Conservation (phyloP, 1,284 basidiomycete genomes). For the Boletellus dicymbophilus region DNA sequence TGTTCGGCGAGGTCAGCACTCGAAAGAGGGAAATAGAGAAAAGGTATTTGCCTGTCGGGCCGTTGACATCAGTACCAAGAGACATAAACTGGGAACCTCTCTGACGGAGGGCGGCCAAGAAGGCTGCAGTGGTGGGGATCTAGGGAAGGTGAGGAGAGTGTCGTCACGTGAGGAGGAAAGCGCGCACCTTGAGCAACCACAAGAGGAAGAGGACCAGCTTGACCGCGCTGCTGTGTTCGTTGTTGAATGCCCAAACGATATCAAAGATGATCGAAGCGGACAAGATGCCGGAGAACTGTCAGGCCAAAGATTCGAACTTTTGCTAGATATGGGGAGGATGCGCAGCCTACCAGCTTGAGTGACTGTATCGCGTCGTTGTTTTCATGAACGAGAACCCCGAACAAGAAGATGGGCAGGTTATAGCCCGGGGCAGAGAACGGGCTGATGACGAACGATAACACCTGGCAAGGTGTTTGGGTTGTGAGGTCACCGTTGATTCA, state of each 20-base stretch:
- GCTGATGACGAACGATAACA: constrained; percentile 60
- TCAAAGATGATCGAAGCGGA: constrained; percentile 64
- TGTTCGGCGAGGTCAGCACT: constrained; percentile 30
- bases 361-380: constrained; percentile 62
- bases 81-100: constrained; percentile 63
- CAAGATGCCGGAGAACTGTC: constrained; percentile 66
- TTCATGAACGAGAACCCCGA: constrained; percentile 72
- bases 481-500: not conserved
- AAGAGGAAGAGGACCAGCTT: constrained; percentile 60
- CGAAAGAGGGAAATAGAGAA: not conserved
- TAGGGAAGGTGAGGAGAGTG: constrained; percentile 16
- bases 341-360: constrained; percentile 54
- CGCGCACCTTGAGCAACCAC: constrained; percentile 62
- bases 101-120: constrained; percentile 56
- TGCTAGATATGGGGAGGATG: not conserved
- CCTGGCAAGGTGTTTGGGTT: constrained; percentile 26
- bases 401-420: constrained; percentile 75
- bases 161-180: not conserved
- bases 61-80: constrained; percentile 56
- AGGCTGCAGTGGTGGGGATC: constrained; percentile 65
- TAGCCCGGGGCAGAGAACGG: constrained; percentile 64
- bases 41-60: constrained; percentile 57
- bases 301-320: not conserved
- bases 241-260: constrained; percentile 65
- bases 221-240: constrained; percentile 57